These are phyloP conservation scores for Lasiodiplodia sp. DNA, from an alignment of 2,329 filamentous ascomycete genomes.

Conservation along the genomic window DNA sequence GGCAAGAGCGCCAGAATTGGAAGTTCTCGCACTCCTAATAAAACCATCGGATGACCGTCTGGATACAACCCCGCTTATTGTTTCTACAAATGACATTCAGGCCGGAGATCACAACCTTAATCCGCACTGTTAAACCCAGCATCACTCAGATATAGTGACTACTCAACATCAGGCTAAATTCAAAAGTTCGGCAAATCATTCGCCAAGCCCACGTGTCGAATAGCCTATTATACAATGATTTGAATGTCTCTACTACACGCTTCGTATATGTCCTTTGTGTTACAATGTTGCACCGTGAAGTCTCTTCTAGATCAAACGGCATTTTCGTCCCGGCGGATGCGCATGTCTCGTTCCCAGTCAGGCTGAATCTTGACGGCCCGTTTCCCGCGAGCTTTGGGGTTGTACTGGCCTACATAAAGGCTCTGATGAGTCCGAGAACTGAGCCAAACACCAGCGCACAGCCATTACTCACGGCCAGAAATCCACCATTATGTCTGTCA, in stretches of 20 bases:
- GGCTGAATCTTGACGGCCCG: slow-evolving; percentile 12
- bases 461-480: neutral
- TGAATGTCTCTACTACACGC: neutral
- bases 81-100: neutral
- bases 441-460: neutral
- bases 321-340: neutral
- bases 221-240: slow-evolving; percentile 5
- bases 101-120: neutral
- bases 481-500: neutral
- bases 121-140: neutral
- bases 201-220: slow-evolving; percentile 11
- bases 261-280: neutral
- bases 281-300: neutral
- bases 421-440: no score
- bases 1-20: neutral
- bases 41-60: neutral
- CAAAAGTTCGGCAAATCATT: neutral
- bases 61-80: neutral
- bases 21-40: neutral
- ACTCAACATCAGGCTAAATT: slow-evolving; percentile 9
- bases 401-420: neutral
- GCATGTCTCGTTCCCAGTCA: neutral
- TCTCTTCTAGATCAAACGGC: neutral
- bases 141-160: neutral
- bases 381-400: neutral